These are phyloP conservation scores for Boletus tylopilopsis DNA, from an alignment of 768 basidiomycete genomes.

Conservation along the genomic window DNA sequence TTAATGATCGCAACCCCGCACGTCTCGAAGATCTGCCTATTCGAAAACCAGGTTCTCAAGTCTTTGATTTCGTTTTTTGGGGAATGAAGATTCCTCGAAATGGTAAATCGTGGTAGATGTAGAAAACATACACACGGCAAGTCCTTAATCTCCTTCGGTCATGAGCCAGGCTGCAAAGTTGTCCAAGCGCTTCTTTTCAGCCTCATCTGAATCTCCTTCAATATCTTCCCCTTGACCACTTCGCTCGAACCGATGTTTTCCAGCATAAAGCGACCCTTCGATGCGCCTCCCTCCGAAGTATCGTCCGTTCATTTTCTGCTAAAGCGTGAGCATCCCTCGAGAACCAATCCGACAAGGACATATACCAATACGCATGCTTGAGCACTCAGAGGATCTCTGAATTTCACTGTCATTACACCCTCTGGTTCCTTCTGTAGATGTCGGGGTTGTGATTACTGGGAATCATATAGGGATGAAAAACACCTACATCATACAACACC, in stretches of 20 bases:
- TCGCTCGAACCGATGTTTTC: slow-evolving; percentile 77
- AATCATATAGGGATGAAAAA: not conserved
- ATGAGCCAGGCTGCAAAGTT: slow-evolving; percentile 87
- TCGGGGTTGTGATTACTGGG: slow-evolving; percentile 1
- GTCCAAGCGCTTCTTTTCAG: slow-evolving; percentile 81
- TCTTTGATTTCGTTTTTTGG: too few relatives aligned
- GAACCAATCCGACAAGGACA: too few relatives aligned
- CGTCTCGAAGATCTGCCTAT: too few relatives aligned
- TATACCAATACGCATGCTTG: slow-evolving; percentile 83
- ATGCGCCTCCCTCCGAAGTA: slow-evolving; percentile 85
- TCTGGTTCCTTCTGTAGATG: slow-evolving; percentile 76
- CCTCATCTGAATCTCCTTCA: slow-evolving; percentile 64
- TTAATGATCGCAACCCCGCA: too few relatives aligned
- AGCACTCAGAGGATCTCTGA: slow-evolving; percentile 87
- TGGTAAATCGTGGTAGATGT: not conserved
- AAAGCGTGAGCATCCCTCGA: not conserved
- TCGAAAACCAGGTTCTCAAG: too few relatives aligned
- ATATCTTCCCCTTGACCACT: slow-evolving; percentile 64
- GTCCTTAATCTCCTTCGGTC: slow-evolving; percentile 62
- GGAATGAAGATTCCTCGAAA: not conserved
- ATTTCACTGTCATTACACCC: slow-evolving; percentile 95
- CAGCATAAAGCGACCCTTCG: slow-evolving; percentile 77
- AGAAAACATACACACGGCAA: slow-evolving; percentile 3
- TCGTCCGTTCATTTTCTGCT: slow-evolving; percentile 90
- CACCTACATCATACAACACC: slow-evolving; percentile 86